A percentile compares a stretch with the other conserved stretches of the same genome.
Evolutionary conservation across 2,329 filamentous ascomycete genomes (phyloP).

Genomic region (Fusarium nematophilum): DNA sequence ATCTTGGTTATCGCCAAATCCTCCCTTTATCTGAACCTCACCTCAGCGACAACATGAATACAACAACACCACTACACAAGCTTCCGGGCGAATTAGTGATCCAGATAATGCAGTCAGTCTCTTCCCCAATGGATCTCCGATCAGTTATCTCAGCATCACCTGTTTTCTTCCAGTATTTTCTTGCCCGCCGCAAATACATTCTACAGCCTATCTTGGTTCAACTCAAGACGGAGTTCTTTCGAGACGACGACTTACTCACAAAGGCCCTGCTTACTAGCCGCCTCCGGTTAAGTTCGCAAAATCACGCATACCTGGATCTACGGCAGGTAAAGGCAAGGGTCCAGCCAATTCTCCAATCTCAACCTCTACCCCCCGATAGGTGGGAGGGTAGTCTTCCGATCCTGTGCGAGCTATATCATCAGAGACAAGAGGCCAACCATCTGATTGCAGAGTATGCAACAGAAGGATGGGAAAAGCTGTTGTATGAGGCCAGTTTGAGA

Average conservation of each 20-base stretch:
- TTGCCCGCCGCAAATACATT: neutral
- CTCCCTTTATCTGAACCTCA: neutral
- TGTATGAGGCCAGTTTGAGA: neutral
- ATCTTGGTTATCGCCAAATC: neutral
- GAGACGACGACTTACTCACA: conserved; percentile 4
- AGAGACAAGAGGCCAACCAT: conserved; percentile 3
- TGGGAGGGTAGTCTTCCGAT: conserved; percentile 12
- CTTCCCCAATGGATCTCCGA: conserved; percentile 5
- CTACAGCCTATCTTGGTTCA: conserved; percentile 8
- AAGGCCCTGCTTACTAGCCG: conserved; percentile 4
- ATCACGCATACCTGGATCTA: neutral
- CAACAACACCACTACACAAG: conserved; percentile 1
- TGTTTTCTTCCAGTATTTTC: conserved; percentile 11
- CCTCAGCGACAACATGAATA: neutral
- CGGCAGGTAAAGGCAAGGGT: conserved; percentile 2
- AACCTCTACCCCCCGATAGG: neutral
- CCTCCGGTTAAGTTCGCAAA: neutral
- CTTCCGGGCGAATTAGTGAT: conserved; percentile 9
- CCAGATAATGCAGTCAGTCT: conserved; percentile 3
- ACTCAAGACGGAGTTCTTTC: conserved; percentile 4
- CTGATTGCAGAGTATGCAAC: conserved; percentile 6
- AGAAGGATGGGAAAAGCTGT: conserved; percentile 12
- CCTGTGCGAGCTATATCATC: conserved; percentile 10
- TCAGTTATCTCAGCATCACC: neutral
- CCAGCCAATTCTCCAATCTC: conserved; percentile 8